Base-by-base conservation (phyloP, 129 eudicot genomes). In the Ambrosia artemisiifolia region DNA sequence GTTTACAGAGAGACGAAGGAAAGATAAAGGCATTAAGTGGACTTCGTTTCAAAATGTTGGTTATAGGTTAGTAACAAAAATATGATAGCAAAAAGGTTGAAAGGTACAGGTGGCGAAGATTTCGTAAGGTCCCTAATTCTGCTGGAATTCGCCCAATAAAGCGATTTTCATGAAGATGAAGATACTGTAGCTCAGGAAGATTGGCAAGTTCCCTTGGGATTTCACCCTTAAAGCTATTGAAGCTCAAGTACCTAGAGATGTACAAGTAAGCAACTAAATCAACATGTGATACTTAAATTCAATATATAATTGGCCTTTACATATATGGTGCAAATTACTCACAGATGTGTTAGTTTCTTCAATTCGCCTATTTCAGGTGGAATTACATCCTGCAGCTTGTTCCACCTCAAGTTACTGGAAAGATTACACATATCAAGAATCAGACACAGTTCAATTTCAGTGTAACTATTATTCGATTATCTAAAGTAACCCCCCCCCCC, bases 281-380 rank as follows among this genome's bases (percentile, higher is more conserved):
- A 80, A 12, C n/a, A 60, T 32, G 57, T 63, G 36, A 9, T 56
- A 13, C 16, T 49, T 56, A 10, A 3, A 44, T 47, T 35, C 7
- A 3, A 72, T 63, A 68, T 63, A 70, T 51, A 20, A 20, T 0
- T 36, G 44, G 34, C 14, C 36, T 28, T 3, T 18, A 14, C 11
- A 78, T 32, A 28, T 63, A 71, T 7, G 10, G 40, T 50, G 66
- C 40, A 75, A 62, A 70, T 55, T 76, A 84, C 98, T 84, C 63
- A 90, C 98, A 94, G 84, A 84, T 94, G 98, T 14, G 96, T 90
- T 53, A 94, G 83, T 75, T 81, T 88, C 84, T 90, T 94, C 57
- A 94, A 80, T 84, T 94, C 98, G 48, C 97, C 98, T 62, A 94
- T 90, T 83, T 94, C 98, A 79, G 96, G 89, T 68, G 99, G 99